A percentile compares a stretch with the other conserved stretches of the same genome.
These are phyloP conservation scores for Fusarium torulosum DNA, from an alignment of 2,329 filamentous ascomycete genomes.

Conservation along the genomic window DNA sequence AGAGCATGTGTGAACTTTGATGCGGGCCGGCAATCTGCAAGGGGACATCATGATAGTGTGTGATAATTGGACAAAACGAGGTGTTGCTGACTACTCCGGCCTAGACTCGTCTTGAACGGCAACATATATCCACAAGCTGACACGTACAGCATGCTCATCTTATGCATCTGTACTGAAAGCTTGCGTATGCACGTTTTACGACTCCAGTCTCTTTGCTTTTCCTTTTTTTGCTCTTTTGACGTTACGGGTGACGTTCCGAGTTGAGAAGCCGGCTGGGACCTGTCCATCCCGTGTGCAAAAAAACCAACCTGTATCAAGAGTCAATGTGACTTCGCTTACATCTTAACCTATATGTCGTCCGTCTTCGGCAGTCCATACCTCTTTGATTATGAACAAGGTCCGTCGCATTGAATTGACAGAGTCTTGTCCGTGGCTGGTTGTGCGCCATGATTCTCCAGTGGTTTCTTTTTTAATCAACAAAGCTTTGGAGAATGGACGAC, in stretches of 20 bases:
- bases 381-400: slow-evolving; percentile 15
- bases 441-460: slow-evolving; percentile 25
- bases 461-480: slow-evolving; percentile 7
- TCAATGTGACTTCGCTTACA: slow-evolving; percentile 32
- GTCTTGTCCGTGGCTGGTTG: slow-evolving; percentile 23
- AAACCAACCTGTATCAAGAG: slow-evolving; percentile 17
- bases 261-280: slow-evolving; percentile 10
- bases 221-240: not conserved
- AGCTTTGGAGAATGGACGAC: slow-evolving; percentile 14
- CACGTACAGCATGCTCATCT: slow-evolving; percentile 13
- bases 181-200: slow-evolving; percentile 39
- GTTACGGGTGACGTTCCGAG: slow-evolving; percentile 29
- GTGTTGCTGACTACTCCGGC: not conserved
- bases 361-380: slow-evolving; percentile 29
- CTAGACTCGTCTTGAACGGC: not conserved
- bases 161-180: slow-evolving; percentile 26
- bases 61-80: slow-evolving; percentile 26
- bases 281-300: slow-evolving; percentile 14
- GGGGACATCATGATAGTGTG: slow-evolving; percentile 1
- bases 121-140: slow-evolving; percentile 4
- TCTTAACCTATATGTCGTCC: slow-evolving; percentile 15
- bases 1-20: slow-evolving; percentile 7
- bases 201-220: slow-evolving; percentile 30
- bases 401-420: slow-evolving; percentile 6
- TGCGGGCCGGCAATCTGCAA: slow-evolving; percentile 19